Evolutionary conservation across 2,329 filamentous ascomycete genomes (phyloP), one percentile per base, ranked within the genome.

Genomic region (Fusarium sacchari): DNA sequence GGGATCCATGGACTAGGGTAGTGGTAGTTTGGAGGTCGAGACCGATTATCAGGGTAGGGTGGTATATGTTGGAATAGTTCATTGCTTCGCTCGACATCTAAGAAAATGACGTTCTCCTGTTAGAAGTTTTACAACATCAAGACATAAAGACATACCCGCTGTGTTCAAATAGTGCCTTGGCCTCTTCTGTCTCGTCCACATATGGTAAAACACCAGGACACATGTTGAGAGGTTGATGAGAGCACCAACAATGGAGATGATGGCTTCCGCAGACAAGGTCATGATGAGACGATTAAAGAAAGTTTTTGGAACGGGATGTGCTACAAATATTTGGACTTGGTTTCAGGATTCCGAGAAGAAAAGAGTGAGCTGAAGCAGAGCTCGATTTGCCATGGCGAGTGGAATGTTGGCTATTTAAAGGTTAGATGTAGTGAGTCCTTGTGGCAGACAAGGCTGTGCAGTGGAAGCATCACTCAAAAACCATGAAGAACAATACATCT

Each of bases 221-320:
- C 57, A 60, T 12, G 28, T 56, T 10, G 68, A 60, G 8, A 69
- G 17, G 32, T 60, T 69, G 40, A 65, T 56, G 7, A 61, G 26
- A 22, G 58, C 39, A 10, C 43, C 68, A 3, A 65, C 24, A 2
- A 69, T 18, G 13, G 68, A 55, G 18, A 71, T 58, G 13, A 59
- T 60, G 1, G 60, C 65, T 17, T 71, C 65, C 3, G 34, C 20
- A 22, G 65, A 71, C 18, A 65, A 47, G 8, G 8, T 5, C 65
- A 60, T 44, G n/a, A 17, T 8, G 42, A 24, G 26, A 44, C 15
- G 42, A 17, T 9, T n/a, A 8, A 20, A 22, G 7, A 40, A n/a
- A 40, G 39, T 22, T n/a, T 22, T 30, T 30, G 14, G 24, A 30
- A 34, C 18, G 22, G 12, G 14, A 40, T 40, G 20, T 40, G 39